Percentiles rank a stretch among this genome's conserved stretches.
phyloP scores from a whole-genome alignment of 805 yeast species.

The Priceomyces medius region DNA sequence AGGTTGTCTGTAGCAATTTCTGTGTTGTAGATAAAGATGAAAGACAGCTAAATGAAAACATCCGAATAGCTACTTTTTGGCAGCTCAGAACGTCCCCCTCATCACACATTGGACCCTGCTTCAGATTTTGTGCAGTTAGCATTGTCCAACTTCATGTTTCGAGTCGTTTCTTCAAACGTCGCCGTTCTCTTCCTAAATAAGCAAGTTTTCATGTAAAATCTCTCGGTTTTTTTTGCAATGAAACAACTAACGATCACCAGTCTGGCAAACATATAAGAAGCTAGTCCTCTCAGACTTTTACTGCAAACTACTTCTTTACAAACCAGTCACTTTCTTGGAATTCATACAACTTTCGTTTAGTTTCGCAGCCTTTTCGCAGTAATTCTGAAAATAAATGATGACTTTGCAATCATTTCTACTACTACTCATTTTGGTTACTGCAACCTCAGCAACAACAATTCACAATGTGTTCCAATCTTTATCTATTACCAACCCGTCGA shows the following conservation, averaged over 20 bases:
- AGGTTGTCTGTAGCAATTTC: too few relatives aligned
- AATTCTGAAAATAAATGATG: not conserved
- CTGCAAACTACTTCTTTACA: slow-evolving; percentile 1
- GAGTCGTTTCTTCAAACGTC: not conserved
- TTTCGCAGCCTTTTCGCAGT: not conserved
- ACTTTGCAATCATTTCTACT: not conserved
- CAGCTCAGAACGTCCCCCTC: too few relatives aligned
- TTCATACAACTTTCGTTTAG: not conserved
- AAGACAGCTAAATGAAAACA: too few relatives aligned
- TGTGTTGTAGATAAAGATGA: too few relatives aligned
- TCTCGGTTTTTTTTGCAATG: not conserved
- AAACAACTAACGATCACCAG: not conserved
- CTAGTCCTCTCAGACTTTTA: not conserved
- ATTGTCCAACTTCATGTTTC: not conserved
- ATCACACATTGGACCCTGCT: too few relatives aligned
- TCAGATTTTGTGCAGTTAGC: too few relatives aligned
- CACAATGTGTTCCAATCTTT: slow-evolving; percentile 10
- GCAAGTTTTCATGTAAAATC: not conserved
- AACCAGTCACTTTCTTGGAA: not conserved
- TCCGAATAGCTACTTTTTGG: too few relatives aligned
- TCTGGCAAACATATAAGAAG: not conserved
- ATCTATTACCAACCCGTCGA: slow-evolving; percentile 9
- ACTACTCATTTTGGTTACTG: slow-evolving; percentile 2
- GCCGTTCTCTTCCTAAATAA: not conserved
- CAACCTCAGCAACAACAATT: slow-evolving; percentile 6